Evolutionary conservation across 108 stramenopile genomes (phyloP), one percentile per base, ranked within the genome.

Genomic region (Chaetoceros muelleri): DNA sequence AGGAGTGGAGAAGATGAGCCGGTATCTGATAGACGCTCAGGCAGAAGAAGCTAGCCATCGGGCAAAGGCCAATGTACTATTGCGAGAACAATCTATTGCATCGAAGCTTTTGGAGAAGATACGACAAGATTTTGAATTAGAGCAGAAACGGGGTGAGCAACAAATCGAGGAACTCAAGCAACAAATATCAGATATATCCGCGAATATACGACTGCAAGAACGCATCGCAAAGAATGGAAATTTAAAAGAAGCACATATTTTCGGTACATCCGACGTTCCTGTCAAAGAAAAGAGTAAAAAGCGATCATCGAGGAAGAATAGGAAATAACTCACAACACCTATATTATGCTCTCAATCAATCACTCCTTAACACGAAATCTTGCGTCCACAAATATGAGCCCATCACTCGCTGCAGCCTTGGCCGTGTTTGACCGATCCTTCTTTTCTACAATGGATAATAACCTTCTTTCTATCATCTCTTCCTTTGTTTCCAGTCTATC

Each of bases 121-220:
- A 16, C 69, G 79, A 57, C 72, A 73, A 30, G 90, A 92, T 55
- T 60, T 69, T 8, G 46, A 34, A 17, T 24, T 28, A 47, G 80
- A 82, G 44, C 53, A 72, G 16, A 61, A 76, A 25, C 57, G 67
- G 19, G 79, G 80, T 13, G 67, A 51, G 46, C 51, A 59, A 2
- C 69, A 72, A 52, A 50, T 83, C 45, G 84, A 92, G 57, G 90
- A 92, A 56, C 53, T 92, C 44, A 81, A 88, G 56, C 78, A 81
- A 30, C 86, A 87, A 66, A 72, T 92, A 48, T 70, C 73, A n/a
- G 90, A 92, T 66, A 53, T 92, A 46, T 75, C 78, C 20, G 78
- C 90, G 24, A 85, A 85, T 64, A 55, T 85, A 25, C 54, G 70
- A 23, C 80, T 92, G 78, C 53, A 70, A 46, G 70, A 81, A 16